Conservation (phyloP, 2,329 filamentous ascomycete species). For the Zymoseptoria passerinii region DNA sequence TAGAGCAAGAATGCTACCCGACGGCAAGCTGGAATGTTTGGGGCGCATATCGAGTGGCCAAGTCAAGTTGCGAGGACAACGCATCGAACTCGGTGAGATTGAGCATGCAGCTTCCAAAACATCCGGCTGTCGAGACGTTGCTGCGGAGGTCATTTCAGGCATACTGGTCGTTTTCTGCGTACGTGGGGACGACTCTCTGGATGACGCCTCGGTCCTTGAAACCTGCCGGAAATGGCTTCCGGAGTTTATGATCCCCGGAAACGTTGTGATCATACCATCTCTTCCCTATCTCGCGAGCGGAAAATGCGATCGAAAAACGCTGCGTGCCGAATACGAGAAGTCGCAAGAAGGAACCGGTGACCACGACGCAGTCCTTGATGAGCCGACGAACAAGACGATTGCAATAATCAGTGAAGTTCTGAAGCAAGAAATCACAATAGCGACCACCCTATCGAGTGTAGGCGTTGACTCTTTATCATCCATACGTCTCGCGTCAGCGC, state of each 20-base stretch:
- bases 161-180: constrained; percentile 69
- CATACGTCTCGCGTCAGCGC: constrained; percentile 54
- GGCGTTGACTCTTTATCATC: constrained; percentile 61
- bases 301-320: constrained; percentile 64
- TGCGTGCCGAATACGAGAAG: constrained; percentile 49
- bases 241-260: constrained; percentile 71
- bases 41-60: constrained; percentile 74
- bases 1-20: constrained; percentile 58
- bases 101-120: constrained; percentile 60
- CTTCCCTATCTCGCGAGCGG: constrained; percentile 75
- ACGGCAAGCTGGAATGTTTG: constrained; percentile 71
- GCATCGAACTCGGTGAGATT: constrained; percentile 52
- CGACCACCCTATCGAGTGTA: constrained; percentile 42
- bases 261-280: constrained; percentile 54
- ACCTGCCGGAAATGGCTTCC: constrained; percentile 70
- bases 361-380: constrained; percentile 3
- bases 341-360: constrained; percentile 21
- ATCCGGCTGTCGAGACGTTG: constrained; percentile 54
- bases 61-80: constrained; percentile 74
- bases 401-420: constrained; percentile 18
- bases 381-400: constrained; percentile 8
- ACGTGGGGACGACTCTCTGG: constrained; percentile 36
- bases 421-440: constrained; percentile 6
- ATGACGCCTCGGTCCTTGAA: constrained; percentile 41
- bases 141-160: constrained; percentile 59